Conservation (phyloP, 2,329 filamentous ascomycete species). For the Madurella mycetomatis region DNA sequence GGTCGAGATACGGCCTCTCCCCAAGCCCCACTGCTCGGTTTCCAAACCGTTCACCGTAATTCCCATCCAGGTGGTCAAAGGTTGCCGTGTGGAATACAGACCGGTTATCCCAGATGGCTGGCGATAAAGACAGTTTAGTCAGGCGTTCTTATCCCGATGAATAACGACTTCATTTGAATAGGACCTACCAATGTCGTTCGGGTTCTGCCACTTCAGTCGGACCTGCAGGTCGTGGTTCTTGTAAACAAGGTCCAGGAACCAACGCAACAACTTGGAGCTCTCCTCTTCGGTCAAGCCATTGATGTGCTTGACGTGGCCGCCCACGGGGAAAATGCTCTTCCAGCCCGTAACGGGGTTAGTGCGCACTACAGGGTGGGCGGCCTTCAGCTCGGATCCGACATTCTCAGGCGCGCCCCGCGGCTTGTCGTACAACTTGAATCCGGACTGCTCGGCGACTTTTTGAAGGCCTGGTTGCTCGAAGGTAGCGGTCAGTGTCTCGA, state of each 20-base stretch:
- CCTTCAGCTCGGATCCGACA: slow-evolving; percentile 44
- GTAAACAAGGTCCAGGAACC: slow-evolving; percentile 38
- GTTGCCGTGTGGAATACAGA: slow-evolving; percentile 56
- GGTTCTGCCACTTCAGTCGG: slow-evolving; percentile 42
- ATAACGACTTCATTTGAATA: neutral
- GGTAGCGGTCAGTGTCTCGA: slow-evolving; percentile 42
- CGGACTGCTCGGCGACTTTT: slow-evolving; percentile 35
- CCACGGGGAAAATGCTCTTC: slow-evolving; percentile 50
- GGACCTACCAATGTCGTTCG: slow-evolving; percentile 38
- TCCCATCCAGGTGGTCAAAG: slow-evolving; percentile 47
- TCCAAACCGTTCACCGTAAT: slow-evolving; percentile 46
- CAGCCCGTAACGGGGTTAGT: slow-evolving; percentile 62
- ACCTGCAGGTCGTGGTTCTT: slow-evolving; percentile 49
- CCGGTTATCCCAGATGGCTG: slow-evolving; percentile 59
- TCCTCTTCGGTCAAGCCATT: slow-evolving; percentile 42
- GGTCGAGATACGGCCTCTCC: slow-evolving; percentile 52
- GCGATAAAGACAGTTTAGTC: neutral
- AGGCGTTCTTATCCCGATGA: neutral
- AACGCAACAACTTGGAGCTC: slow-evolving; percentile 38
- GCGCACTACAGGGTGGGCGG: slow-evolving; percentile 53
- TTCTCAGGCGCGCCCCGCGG: slow-evolving; percentile 52
- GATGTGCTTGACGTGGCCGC: slow-evolving; percentile 39
- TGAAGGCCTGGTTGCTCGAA: slow-evolving; percentile 41
- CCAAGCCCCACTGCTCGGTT: slow-evolving; percentile 52
- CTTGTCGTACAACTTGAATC: slow-evolving; percentile 42